phyloP scores from a whole-genome alignment of 2,329 filamentous ascomycete species.

The Coleophoma eucalyptorum region DNA sequence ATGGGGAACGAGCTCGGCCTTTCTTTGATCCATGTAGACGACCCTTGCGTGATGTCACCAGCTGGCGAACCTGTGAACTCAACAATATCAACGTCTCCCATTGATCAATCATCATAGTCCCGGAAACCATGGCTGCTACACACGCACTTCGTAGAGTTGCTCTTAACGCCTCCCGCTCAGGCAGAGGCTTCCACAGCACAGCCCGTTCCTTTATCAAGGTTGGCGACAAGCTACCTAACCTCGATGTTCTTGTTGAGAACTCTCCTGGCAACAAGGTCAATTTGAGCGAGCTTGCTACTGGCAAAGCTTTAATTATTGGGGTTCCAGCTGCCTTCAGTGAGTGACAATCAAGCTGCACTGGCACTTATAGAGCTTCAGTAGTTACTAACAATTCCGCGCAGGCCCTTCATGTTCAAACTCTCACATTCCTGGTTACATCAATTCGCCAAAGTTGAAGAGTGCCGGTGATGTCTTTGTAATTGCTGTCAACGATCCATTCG shows the following conservation, averaged over 20 bases:
- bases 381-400: constrained; percentile 12
- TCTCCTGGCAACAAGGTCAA: constrained; percentile 93
- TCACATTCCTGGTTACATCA: constrained; percentile 86
- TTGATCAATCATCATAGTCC: neutral
- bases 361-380: too few species aligned
- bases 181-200: constrained; percentile 58
- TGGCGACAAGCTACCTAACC: constrained; percentile 74
- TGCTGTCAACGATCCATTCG: constrained; percentile 90
- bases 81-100: too few species aligned
- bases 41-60: constrained; percentile 1
- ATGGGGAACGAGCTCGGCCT: too few species aligned
- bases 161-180: constrained; percentile 6
- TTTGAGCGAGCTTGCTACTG: constrained; percentile 68
- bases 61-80: neutral
- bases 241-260: constrained; percentile 75
- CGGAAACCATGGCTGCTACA: constrained; percentile 18
- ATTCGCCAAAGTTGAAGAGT: constrained; percentile 70
- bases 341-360: constrained; percentile 18
- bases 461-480: constrained; percentile 87
- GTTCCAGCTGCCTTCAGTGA: constrained; percentile 75
- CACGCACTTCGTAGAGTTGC: constrained; percentile 16
- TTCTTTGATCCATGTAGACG: neutral
- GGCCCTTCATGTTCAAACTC: constrained; percentile 60
- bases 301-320: constrained; percentile 79
- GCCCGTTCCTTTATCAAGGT: constrained; percentile 63